Conservation (phyloP, 225 moss, liverwort and hornwort species). For the Sphagnum tenellum region DNA sequence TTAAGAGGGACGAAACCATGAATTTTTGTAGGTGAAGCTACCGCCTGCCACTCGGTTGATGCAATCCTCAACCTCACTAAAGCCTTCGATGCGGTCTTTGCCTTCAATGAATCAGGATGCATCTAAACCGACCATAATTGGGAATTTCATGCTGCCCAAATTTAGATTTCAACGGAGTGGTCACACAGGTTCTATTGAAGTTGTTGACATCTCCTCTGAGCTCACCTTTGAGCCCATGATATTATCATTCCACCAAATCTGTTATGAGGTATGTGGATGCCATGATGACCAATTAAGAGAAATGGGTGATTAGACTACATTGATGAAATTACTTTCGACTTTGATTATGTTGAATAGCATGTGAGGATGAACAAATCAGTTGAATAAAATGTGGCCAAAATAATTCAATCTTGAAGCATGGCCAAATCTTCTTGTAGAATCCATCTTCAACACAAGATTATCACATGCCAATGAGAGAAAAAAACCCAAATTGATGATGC, state of each 20-base stretch:
- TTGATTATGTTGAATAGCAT: background rate
- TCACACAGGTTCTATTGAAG: constrained; percentile 4
- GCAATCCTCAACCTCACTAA: background rate
- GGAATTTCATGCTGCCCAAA: constrained; percentile 6
- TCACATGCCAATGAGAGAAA: too few relatives aligned
- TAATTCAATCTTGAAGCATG: too few relatives aligned
- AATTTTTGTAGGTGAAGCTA: constrained; percentile 48
- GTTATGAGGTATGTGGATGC: constrained; percentile 38
- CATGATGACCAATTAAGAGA: too few relatives aligned
- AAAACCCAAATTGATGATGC: too few relatives aligned
- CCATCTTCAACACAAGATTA: too few relatives aligned
- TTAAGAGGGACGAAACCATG: background rate
- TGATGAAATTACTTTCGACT: background rate
- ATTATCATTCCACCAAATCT: constrained; percentile 76
- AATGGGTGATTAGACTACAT: too few relatives aligned
- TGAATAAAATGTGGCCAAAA: too few relatives aligned
- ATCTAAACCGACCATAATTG: background rate
- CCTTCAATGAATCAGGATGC: too few relatives aligned
- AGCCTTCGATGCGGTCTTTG: too few relatives aligned
- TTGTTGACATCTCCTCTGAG: background rate
- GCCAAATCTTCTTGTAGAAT: too few relatives aligned
- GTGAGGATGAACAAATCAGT: background rate
- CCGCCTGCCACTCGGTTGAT: constrained; percentile 49
- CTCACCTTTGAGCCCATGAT: constrained; percentile 57
- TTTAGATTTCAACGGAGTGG: constrained; percentile 14